Conservation (phyloP, 331 rosid species). For the Erythrophleum ivorense region DNA sequence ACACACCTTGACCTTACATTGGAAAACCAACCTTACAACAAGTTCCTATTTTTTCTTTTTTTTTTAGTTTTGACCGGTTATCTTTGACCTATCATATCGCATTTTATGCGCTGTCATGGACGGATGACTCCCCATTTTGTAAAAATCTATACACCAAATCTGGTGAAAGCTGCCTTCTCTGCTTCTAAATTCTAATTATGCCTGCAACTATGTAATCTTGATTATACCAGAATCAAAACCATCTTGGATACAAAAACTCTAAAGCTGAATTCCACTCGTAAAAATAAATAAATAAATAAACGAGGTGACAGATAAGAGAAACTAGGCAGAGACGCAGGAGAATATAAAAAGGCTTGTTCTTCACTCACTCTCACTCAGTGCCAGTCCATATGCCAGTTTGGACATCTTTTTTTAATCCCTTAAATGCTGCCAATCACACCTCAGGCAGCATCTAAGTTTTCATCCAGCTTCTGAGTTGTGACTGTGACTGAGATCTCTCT, state of each 20-base stretch:
- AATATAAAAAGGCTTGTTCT: conserved; percentile 58
- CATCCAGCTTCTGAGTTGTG: conserved; percentile 41
- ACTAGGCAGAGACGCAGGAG: conserved; percentile 42
- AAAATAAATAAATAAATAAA: conserved; percentile 20
- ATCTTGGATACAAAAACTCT: conserved; percentile 42
- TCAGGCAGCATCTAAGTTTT: conserved; percentile 67
- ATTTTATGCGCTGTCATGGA: conserved; percentile 44
- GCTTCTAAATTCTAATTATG: conserved; percentile 43
- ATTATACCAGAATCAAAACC: conserved; percentile 44
- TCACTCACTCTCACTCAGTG: conserved; percentile 63
- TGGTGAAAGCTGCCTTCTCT: conserved; percentile 32
- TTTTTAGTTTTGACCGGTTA: conserved; percentile 45
- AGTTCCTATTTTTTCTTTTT: neutral
- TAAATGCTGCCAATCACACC: conserved; percentile 52
- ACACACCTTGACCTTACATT: conserved; percentile 15
- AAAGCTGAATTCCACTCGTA: neutral
- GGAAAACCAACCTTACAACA: conserved; percentile 38
- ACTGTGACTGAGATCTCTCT: conserved; percentile 55
- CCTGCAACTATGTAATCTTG: conserved; percentile 33
- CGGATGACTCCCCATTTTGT: conserved; percentile 17
- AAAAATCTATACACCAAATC: conserved; percentile 40
- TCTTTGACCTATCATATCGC: conserved; percentile 10
- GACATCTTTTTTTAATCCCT: conserved; percentile 42
- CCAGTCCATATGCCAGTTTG: conserved; percentile 78
- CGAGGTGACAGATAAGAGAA: conserved; percentile 50